phyloP scores from a whole-genome alignment of 2,329 filamentous ascomycete species.

The Sporothrix pallida region DNA sequence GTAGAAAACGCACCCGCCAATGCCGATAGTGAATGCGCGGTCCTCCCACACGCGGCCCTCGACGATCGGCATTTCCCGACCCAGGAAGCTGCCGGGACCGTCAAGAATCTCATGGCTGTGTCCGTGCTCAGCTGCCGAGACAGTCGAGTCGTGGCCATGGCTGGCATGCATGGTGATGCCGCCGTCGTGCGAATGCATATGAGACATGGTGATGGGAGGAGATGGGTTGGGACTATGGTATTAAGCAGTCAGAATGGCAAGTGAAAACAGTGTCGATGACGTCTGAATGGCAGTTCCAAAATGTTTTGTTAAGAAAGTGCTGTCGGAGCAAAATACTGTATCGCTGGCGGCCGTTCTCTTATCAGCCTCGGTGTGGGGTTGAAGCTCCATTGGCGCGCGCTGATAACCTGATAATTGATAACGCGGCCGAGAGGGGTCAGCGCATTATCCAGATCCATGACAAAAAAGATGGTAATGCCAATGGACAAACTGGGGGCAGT shows the following conservation, averaged over 20 bases:
- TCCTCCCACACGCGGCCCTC: constrained; percentile 87
- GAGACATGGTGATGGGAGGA: constrained; percentile 31
- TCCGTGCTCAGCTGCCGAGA: constrained; percentile 75
- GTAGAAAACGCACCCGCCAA: constrained; percentile 76
- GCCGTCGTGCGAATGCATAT: constrained; percentile 57
- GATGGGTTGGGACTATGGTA: background rate
- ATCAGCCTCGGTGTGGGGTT: constrained; percentile 24
- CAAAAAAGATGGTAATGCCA: constrained; percentile 9
- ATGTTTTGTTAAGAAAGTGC: background rate
- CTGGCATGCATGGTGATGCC: constrained; percentile 44
- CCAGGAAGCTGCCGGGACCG: constrained; percentile 87
- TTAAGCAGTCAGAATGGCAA: background rate
- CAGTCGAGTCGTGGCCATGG: constrained; percentile 57
- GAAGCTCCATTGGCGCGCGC: constrained; percentile 24
- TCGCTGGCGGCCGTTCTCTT: constrained; percentile 16
- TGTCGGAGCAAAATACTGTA: constrained; percentile 1
- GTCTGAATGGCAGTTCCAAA: background rate
- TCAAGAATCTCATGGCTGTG: constrained; percentile 96
- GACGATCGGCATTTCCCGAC: constrained; percentile 90
- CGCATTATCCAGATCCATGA: constrained; percentile 18
- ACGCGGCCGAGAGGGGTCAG: background rate
- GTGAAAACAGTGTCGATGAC: background rate
- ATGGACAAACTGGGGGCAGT: background rate
- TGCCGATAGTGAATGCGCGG: constrained; percentile 94
- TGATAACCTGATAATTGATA: constrained; percentile 19